These are phyloP conservation scores for Amylostereum areolatum DNA, from an alignment of 1,284 basidiomycete genomes.

Conservation along the genomic window DNA sequence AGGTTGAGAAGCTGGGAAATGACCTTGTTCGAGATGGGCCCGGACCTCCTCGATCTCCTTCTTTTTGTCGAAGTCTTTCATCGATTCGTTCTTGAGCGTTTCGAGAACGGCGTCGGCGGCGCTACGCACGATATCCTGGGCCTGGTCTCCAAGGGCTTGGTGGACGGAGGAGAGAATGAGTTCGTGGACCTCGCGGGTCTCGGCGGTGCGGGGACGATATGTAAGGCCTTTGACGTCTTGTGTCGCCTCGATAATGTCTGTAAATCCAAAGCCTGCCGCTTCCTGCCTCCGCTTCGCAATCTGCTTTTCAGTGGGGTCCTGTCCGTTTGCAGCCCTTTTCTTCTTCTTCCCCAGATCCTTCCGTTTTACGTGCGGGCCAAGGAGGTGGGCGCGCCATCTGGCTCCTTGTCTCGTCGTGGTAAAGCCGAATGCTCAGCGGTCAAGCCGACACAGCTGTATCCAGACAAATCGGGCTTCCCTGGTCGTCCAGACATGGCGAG, in stretches of 20 bases:
- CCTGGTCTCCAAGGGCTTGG: conserved; percentile 85
- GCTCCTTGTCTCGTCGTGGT: conserved; percentile 85
- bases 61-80: conserved; percentile 99
- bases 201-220: conserved; percentile 89
- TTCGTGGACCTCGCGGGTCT: conserved; percentile 94
- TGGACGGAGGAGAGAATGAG: conserved; percentile 86
- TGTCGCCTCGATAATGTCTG: conserved; percentile 90
- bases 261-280: conserved; percentile 66
- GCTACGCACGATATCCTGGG: conserved; percentile 91
- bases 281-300: conserved; percentile 48
- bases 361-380: conserved; percentile 86
- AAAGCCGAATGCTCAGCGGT: conserved; percentile 74
- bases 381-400: conserved; percentile 92
- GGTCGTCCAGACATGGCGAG: conserved; percentile 39
- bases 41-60: conserved; percentile 87
- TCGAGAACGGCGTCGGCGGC: conserved; percentile 92
- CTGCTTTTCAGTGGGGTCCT: too few relatives aligned
- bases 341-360: conserved; percentile 97
- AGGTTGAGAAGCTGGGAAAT: conserved; percentile 87
- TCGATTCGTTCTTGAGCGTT: conserved; percentile 81
- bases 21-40: conserved; percentile 63
- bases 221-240: conserved; percentile 89
- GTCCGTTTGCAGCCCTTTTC: conserved; percentile 69
- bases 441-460: conserved; percentile 89
- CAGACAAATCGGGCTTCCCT: conserved; percentile 73